These are phyloP conservation scores for Blepharisma undulans DNA, from an alignment of 169 alveolate species.

Conservation along the genomic window DNA sequence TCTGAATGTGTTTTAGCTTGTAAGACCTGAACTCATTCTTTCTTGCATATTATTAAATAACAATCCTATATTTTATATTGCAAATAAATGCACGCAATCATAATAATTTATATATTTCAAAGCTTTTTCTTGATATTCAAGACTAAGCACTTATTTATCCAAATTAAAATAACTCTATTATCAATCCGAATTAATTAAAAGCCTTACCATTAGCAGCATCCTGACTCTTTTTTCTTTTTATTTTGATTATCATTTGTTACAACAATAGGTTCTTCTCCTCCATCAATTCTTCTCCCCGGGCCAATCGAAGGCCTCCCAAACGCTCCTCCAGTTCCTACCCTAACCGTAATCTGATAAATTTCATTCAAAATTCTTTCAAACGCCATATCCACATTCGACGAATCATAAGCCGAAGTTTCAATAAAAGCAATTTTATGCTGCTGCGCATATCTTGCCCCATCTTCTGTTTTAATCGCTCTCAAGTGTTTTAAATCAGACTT, in stretches of 20 bases:
- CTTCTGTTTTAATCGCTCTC: constrained; percentile 93
- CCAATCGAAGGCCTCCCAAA: not conserved
- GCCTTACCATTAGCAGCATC: not conserved
- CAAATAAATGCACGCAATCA: too few relatives aligned
- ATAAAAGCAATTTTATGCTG: constrained; percentile 91
- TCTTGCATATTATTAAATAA: too few relatives aligned
- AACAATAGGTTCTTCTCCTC: not conserved
- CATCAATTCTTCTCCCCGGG: not conserved
- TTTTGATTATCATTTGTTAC: not conserved
- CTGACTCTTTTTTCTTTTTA: not conserved
- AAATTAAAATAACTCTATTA: not conserved
- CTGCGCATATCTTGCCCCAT: constrained; percentile 91
- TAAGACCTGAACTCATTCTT: too few relatives aligned
- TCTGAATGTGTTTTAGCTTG: too few relatives aligned
- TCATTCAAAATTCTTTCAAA: constrained; percentile 80
- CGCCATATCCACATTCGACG: constrained; percentile 95
- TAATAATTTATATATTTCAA: too few relatives aligned
- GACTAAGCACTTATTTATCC: too few relatives aligned
- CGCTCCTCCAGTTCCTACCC: not conserved
- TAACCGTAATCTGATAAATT: constrained; percentile 46
- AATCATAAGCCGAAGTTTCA: constrained; percentile 96
- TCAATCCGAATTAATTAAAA: not conserved
- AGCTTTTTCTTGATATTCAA: too few relatives aligned
- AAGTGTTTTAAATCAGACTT: constrained; percentile 92
- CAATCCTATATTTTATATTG: too few relatives aligned